Evolutionary conservation across 2,329 filamentous ascomycete genomes (phyloP).

Genomic region (Cercospora sp.): DNA sequence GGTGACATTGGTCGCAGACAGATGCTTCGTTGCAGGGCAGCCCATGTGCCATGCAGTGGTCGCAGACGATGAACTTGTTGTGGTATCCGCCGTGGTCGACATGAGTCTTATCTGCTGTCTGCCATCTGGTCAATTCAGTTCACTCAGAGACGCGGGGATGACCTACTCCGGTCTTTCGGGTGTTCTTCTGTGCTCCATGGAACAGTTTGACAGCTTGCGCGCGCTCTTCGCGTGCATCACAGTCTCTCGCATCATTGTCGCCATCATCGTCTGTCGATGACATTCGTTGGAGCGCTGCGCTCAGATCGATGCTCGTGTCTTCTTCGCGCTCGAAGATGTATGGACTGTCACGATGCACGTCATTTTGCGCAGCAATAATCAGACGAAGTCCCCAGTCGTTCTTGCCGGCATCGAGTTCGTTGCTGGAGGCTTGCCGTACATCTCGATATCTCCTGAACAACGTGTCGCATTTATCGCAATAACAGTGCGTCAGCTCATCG

Average conservation of each 20-base stretch:
- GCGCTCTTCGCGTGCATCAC: not conserved
- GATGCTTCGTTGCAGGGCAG: conserved; percentile 22
- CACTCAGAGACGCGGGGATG: too few species aligned
- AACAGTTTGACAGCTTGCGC: not conserved
- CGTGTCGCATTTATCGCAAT: not conserved
- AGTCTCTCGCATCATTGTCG: not conserved
- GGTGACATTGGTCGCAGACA: conserved; percentile 22
- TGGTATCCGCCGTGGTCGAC: not conserved
- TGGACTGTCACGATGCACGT: too few species aligned
- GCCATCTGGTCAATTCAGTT: not conserved
- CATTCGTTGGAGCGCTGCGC: too few species aligned
- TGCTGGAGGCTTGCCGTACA: too few species aligned
- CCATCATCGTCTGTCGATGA: not conserved
- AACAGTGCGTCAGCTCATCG: not conserved
- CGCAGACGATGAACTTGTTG: conserved; percentile 25
- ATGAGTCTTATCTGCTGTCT: not conserved
- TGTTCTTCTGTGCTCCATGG: not conserved
- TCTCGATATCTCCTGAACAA: not conserved
- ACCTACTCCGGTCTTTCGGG: too few species aligned
- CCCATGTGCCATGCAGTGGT: conserved; percentile 20
- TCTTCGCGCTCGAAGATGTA: too few species aligned
- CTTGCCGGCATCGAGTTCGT: not conserved
- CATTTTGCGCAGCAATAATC: not conserved
- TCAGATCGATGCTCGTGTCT: too few species aligned
- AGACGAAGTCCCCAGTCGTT: not conserved